Conservation (phyloP, 805 yeast genomes). For the Ogataea paraovalis region DNA sequence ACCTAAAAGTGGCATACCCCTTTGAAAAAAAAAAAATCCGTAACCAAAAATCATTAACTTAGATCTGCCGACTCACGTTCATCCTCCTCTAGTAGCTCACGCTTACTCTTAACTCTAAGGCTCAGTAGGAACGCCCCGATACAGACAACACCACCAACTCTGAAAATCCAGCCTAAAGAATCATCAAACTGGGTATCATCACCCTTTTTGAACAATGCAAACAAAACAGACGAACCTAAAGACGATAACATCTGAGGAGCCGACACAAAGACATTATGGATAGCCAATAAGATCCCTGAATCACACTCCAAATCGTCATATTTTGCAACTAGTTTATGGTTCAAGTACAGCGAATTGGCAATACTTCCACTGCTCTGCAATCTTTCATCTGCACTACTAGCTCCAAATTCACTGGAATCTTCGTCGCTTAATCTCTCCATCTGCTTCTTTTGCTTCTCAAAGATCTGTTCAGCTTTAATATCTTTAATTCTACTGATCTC, state of each 20-base stretch:
- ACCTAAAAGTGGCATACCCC: neutral
- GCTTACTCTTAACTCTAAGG: constrained; percentile 39
- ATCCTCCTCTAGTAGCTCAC: constrained; percentile 35
- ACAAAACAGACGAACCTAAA: constrained; percentile 42
- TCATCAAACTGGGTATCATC: constrained; percentile 32
- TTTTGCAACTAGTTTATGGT: constrained; percentile 21
- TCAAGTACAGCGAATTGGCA: constrained; percentile 9
- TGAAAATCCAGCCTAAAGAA: constrained; percentile 53
- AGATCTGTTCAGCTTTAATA: constrained; percentile 34
- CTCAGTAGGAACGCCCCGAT: constrained; percentile 43
- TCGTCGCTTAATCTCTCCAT: neutral
- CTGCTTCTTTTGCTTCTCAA: constrained; percentile 14
- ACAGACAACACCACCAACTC: constrained; percentile 51
- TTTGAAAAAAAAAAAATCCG: neutral
- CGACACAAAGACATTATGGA: constrained; percentile 56
- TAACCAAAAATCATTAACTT: neutral
- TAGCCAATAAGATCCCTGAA: constrained; percentile 52
- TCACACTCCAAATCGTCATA: constrained; percentile 46
- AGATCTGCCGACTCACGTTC: constrained; percentile 8
- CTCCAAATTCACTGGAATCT: neutral
- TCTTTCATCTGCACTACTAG: neutral
- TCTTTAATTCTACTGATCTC: constrained; percentile 51
- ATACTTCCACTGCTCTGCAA: too few species aligned
- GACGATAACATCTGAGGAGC: constrained; percentile 55
- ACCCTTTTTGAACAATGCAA: constrained; percentile 34